A percentile compares a stretch with the other conserved stretches of the same genome.
Conservation (phyloP, 768 basidiomycete genomes). For the Cyclocybe cylindracea region DNA sequence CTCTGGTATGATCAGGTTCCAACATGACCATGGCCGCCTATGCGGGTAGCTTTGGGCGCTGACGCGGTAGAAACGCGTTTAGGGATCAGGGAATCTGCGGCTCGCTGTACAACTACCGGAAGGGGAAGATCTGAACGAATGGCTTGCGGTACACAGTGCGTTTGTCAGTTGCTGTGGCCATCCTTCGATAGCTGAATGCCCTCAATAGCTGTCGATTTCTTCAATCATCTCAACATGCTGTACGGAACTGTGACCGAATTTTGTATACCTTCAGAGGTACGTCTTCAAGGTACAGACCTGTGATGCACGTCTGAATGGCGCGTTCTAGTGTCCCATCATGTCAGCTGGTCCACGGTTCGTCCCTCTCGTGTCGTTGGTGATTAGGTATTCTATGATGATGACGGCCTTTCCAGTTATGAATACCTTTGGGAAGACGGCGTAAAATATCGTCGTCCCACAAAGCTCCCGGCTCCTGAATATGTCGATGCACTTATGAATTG, state of each 20-base stretch:
- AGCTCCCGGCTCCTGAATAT: slow-evolving; percentile 93
- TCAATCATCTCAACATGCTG: slow-evolving; percentile 99
- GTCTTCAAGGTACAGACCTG: slow-evolving; percentile 16
- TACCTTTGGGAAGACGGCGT: slow-evolving; percentile 94
- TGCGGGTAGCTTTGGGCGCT: not conserved
- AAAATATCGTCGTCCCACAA: slow-evolving; percentile 88
- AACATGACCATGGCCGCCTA: not conserved
- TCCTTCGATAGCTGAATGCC: not conserved
- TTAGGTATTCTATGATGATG: not conserved
- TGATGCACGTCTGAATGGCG: not conserved
- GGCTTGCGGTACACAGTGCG: slow-evolving; percentile 98
- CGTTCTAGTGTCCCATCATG: slow-evolving; percentile 87
- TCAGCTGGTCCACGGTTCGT: slow-evolving; percentile 89
- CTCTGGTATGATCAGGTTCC: slow-evolving; percentile 55
- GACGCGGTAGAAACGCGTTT: not conserved
- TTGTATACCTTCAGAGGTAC: slow-evolving; percentile 90
- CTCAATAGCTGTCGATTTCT: slow-evolving; percentile 91
- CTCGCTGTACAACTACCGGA: slow-evolving; percentile 93
- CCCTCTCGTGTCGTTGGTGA: not conserved
- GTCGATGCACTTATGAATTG: slow-evolving; percentile 99
- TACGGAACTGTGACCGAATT: slow-evolving; percentile 99
- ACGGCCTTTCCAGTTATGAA: slow-evolving; percentile 64
- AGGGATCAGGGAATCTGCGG: slow-evolving; percentile 96
- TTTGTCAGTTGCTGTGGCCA: not conserved
- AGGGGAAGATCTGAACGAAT: slow-evolving; percentile 96